Evolutionary conservation across 192 early-diverging fungal species (phyloP).

Genomic region (Entomortierella lignicola): DNA sequence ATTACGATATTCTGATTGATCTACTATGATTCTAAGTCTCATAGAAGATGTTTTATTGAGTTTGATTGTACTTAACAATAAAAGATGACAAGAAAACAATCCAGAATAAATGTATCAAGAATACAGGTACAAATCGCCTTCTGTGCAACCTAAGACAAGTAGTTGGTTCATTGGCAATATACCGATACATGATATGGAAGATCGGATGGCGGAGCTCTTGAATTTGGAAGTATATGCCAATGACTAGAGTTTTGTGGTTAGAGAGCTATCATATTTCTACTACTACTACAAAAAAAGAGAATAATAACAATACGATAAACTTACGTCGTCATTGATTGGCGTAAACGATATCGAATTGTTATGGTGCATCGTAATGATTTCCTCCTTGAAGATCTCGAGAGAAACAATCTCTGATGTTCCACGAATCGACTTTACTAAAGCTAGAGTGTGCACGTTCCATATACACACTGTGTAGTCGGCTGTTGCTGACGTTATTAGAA

Average conservation of each 20-base stretch:
- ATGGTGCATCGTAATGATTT: conserved; percentile 66
- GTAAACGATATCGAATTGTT: conserved; percentile 70
- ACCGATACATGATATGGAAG: conserved; percentile 62
- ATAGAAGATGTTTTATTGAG: neutral
- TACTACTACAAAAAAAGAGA: no score
- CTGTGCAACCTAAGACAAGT: conserved; percentile 64
- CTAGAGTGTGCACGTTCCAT: conserved; percentile 62
- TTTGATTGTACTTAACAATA: neutral
- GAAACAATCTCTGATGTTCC: conserved; percentile 65
- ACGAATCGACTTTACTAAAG: conserved; percentile 65
- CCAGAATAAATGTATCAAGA: conserved; percentile 33
- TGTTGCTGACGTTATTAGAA: conserved; percentile 64
- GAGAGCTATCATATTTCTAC: neutral
- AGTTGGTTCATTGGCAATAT: conserved; percentile 68
- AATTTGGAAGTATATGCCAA: conserved; percentile 70
- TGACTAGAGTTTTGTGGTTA: conserved; percentile 37
- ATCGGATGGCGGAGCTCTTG: conserved; percentile 65
- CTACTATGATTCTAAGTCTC: no score
- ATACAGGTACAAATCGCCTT: conserved; percentile 70
- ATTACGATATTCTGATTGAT: no score
- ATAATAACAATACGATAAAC: no score
- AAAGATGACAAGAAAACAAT: neutral
- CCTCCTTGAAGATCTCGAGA: conserved; percentile 69
- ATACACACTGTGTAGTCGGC: conserved; percentile 68
- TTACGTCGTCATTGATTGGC: conserved; percentile 71